These are phyloP conservation scores for Striga asiatica DNA, from an alignment of 257 asterid species.

Conservation along the genomic window DNA sequence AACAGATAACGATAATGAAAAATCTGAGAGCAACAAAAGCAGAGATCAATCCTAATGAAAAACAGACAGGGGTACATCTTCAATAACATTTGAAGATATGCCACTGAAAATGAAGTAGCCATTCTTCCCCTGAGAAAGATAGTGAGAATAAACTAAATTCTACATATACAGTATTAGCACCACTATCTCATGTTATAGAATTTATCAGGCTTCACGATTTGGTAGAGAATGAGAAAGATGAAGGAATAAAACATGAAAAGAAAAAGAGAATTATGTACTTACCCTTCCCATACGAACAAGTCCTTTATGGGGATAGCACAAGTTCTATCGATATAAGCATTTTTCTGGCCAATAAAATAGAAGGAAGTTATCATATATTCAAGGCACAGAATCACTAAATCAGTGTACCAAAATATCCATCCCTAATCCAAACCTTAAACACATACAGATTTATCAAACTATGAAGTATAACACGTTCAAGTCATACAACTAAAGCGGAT, in stretches of 20 bases:
- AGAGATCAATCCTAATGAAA: neutral
- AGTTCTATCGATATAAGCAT: constrained; percentile 76
- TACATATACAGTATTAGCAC: neutral
- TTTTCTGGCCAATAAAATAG: constrained; percentile 45
- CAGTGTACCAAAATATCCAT: too few relatives aligned
- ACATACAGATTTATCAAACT: too few relatives aligned
- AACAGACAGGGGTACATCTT: constrained; percentile 69
- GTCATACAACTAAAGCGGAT: too few relatives aligned
- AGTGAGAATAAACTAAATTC: constrained; percentile 1
- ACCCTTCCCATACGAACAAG: constrained; percentile 91
- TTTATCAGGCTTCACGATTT: neutral
- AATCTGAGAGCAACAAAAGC: neutral
- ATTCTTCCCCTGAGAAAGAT: constrained; percentile 71
- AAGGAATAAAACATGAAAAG: constrained; percentile 1
- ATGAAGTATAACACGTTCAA: too few relatives aligned
- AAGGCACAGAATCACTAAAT: neutral
- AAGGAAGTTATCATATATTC: constrained; percentile 3
- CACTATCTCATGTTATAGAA: constrained; percentile 5
- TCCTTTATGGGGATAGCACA: constrained; percentile 80
- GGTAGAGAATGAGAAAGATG: neutral
- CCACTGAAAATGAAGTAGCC: constrained; percentile 88
- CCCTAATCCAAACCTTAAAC: too few relatives aligned
- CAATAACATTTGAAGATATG: constrained; percentile 48
- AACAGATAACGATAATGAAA: neutral
- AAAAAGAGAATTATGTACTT: constrained; percentile 12